phyloP scores from a whole-genome alignment of 2,329 filamentous ascomycete genomes.

The Pyrenophora seminiperda region DNA sequence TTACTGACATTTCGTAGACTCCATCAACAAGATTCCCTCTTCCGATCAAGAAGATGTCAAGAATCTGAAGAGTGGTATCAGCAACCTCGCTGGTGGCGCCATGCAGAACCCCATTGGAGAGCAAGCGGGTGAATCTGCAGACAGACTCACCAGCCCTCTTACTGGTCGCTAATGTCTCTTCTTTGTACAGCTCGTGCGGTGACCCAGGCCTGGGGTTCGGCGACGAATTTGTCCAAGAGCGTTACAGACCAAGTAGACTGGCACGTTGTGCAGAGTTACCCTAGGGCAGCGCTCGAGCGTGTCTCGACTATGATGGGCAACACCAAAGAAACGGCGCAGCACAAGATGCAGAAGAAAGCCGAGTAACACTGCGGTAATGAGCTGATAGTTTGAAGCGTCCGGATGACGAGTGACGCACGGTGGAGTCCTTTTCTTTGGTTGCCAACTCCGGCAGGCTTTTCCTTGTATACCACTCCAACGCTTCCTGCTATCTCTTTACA shows the following conservation, averaged over 20 bases:
- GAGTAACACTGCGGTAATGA: conserved; percentile 12
- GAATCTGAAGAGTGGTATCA: conserved; percentile 44
- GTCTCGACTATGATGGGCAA: conserved; percentile 26
- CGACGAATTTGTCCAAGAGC: conserved; percentile 26
- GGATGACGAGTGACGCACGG: not conserved
- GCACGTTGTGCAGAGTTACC: conserved; percentile 19
- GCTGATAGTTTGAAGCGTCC: not conserved
- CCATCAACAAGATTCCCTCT: conserved; percentile 47
- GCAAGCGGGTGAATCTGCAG: conserved; percentile 44
- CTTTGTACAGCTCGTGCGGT: conserved; percentile 29
- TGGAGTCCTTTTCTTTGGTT: no score
- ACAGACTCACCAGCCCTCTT: conserved; percentile 43
- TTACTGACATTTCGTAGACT: conserved; percentile 36
- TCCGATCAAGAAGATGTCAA: conserved; percentile 48
- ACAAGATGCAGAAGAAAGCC: conserved; percentile 13
- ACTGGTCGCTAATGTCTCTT: conserved; percentile 45
- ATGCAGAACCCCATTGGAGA: conserved; percentile 47
- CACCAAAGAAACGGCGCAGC: conserved; percentile 12
- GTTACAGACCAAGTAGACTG: conserved; percentile 16
- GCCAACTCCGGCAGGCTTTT: not conserved
- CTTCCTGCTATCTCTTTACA: not conserved
- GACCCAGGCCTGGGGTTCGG: conserved; percentile 29
- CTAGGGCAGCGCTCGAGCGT: conserved; percentile 23
- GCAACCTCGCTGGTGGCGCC: conserved; percentile 43
- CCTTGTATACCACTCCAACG: not conserved